These are phyloP conservation scores for Ceratorhiza oryzae-sativae DNA, from an alignment of 1,284 basidiomycete species.

Conservation along the genomic window DNA sequence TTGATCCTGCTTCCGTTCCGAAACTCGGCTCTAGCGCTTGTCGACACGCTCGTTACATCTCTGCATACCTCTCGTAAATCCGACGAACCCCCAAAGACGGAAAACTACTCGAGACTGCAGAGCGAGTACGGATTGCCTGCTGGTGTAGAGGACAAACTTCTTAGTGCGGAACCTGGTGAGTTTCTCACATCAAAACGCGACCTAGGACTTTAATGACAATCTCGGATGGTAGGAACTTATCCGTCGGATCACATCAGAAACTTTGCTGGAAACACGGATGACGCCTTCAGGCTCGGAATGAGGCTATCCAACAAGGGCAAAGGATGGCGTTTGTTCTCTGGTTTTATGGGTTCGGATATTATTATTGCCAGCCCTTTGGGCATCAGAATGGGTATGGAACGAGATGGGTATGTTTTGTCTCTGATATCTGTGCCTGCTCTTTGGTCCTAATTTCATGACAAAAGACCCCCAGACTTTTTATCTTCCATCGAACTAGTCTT, in stretches of 20 bases:
- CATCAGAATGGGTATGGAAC: slow-evolving; percentile 90
- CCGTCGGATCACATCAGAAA: slow-evolving; percentile 91
- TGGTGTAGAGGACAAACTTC: slow-evolving; percentile 83
- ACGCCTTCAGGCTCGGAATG: slow-evolving; percentile 91
- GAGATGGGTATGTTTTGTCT: slow-evolving; percentile 73
- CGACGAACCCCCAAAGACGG: slow-evolving; percentile 63
- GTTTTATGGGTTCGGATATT: slow-evolving; percentile 90
- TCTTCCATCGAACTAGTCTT: slow-evolving; percentile 93
- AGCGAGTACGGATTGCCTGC: slow-evolving; percentile 84
- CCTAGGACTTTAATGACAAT: slow-evolving; percentile 39
- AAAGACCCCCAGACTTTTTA: slow-evolving; percentile 85
- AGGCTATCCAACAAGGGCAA: slow-evolving; percentile 92
- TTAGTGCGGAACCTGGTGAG: slow-evolving; percentile 61
- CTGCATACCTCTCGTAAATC: neutral
- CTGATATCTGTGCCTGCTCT: slow-evolving; percentile 29
- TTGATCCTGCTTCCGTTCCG: slow-evolving; percentile 93
- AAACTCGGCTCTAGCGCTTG: slow-evolving; percentile 69
- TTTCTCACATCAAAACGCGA: slow-evolving; percentile 2
- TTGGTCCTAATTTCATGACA: slow-evolving; percentile 43
- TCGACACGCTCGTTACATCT: slow-evolving; percentile 16
- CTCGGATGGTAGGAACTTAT: slow-evolving; percentile 64
- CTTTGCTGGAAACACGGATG: slow-evolving; percentile 97
- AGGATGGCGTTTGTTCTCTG: slow-evolving; percentile 74
- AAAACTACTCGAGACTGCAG: slow-evolving; percentile 84
- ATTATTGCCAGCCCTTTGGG: slow-evolving; percentile 94